Conservation (phyloP, 768 basidiomycete genomes). For the Strobilomyces dryophilus region DNA sequence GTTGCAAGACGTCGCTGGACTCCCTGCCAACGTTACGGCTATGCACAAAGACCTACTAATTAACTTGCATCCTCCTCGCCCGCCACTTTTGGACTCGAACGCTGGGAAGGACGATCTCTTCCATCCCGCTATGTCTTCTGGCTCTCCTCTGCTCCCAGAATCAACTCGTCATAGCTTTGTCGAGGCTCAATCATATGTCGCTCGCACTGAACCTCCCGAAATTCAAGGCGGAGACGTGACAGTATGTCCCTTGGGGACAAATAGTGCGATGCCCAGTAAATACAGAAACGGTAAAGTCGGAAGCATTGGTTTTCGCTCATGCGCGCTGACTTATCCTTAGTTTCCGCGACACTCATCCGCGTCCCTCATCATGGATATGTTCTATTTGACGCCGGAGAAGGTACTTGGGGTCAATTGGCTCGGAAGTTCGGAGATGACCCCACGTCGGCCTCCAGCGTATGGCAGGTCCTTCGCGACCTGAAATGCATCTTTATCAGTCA, state of each 20-base stretch:
- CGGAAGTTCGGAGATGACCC: slow-evolving; percentile 64
- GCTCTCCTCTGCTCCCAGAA: slow-evolving; percentile 20
- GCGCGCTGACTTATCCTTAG: slow-evolving; percentile 32
- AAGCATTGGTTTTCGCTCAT: background rate
- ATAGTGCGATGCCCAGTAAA: slow-evolving; percentile 79
- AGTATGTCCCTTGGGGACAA: slow-evolving; percentile 82
- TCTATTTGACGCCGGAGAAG: slow-evolving; percentile 89
- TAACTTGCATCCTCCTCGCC: slow-evolving; percentile 43
- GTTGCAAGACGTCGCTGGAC: slow-evolving; percentile 32
- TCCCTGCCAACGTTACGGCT: slow-evolving; percentile 44
- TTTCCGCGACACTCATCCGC: slow-evolving; percentile 71
- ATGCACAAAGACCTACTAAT: slow-evolving; percentile 42
- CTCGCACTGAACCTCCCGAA: background rate
- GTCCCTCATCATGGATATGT: slow-evolving; percentile 72
- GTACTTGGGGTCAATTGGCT: slow-evolving; percentile 84
- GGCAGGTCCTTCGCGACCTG: slow-evolving; percentile 61
- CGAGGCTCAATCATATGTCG: slow-evolving; percentile 27
- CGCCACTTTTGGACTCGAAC: slow-evolving; percentile 35
- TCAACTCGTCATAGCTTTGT: slow-evolving; percentile 37
- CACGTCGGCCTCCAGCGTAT: slow-evolving; percentile 36
- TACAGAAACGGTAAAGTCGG: slow-evolving; percentile 74
- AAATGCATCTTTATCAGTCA: slow-evolving; percentile 87
- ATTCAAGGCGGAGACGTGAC: slow-evolving; percentile 57
- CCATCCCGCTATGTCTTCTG: slow-evolving; percentile 22
- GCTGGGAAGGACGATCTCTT: slow-evolving; percentile 29